Evolutionary conservation across 2,329 filamentous ascomycete species (phyloP), one percentile per base, ranked within the genome.

Genomic region (Lasiodiplodia citricola): DNA sequence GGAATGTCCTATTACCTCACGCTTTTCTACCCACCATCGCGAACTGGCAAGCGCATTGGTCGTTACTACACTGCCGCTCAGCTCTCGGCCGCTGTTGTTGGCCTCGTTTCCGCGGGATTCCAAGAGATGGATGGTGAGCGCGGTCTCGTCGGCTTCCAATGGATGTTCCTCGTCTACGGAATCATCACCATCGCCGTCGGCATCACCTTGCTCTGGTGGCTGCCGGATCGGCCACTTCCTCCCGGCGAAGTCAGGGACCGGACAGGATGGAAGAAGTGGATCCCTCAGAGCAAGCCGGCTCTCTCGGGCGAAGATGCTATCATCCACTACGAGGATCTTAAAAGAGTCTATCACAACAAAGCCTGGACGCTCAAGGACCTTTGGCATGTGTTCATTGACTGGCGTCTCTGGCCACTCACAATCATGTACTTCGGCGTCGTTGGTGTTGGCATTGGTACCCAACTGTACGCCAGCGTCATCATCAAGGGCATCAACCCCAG

Each of bases 391-490:
- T 81, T 97, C 37, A 84, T 92, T 44, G 94, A 97, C 80, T 97
- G 93, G 94, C 88, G 93, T 2, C 84, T 97, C 21, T 97, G 93
- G 91, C 94, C 94, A 1, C 80, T 97, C 72, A 86, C 91, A 1
- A 76, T 97, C 66, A 97, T 97, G 94, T 97, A 97, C 81, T 97
- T 97, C 81, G 94, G 94, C 23, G 94, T 97, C 3, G 94, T 97
- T 1, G 94, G 94, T 25, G 94, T 97, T 3, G 94, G 94, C 10
- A 97, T 97, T 71, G 94, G 93, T 55, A 94, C 93, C 0, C 93
- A 97, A 80, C 88, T 92, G 57, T 97, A 97, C 76, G 92, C 91
- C 38, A 95, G 91, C 2, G 88, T 97, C 72, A 97, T 97, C 74
- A 96, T 97, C 74, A 86, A 87, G 18, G 88, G 89, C 11, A 96